Base-by-base conservation (phyloP, 139 green algal species). In the Chlamydomonas incerta region DNA sequence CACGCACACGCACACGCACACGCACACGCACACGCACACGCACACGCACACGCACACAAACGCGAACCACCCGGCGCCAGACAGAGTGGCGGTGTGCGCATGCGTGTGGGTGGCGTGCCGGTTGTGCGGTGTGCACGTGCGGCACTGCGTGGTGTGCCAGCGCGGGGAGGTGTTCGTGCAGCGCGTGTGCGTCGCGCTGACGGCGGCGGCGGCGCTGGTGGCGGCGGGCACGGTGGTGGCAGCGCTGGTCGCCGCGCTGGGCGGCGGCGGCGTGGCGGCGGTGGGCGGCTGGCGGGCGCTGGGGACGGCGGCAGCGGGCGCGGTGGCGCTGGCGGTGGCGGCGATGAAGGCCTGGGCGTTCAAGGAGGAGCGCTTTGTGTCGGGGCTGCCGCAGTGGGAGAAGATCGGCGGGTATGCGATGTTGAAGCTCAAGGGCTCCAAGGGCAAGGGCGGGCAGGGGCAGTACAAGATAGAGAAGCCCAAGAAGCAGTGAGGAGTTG, bases 121-220 rank as follows among this genome's bases (percentile, higher is more conserved):
- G n/a, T n/a, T n/a, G n/a, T n/a, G n/a, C n/a, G n/a, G n/a, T n/a
- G n/a, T n/a, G 20, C 87, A 90, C 63, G 79, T 72, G 21, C 81
- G 47, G 57, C 87, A 90, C 63, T 87, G 82, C 62, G 47, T 29
- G 8, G 26, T 55, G 26, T 90, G 87, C 70, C 82, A 88, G 52
- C 24, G 46, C 24, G 87, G 82, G 15, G 52, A 87, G 82, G 60
- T 70, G 63, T 37, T 74, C 9, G 62, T 88, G 60, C 58, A 10
- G 8, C 55, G 20, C n/a, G 55, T 74, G 33, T 72, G 74, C 66
- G 63, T 80, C 13, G 81, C 81, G 31, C 47, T 83, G 11, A 66
- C 76, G 31, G 75, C 58, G 0, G 52, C 55, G 23, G 81, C 75
- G 29, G 73, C n/a, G 9, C 57, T 87, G 69, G 68, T 35, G 82